phyloP scores from a whole-genome alignment of 768 basidiomycete genomes.

The Leucocoprinus birnbaumii region DNA sequence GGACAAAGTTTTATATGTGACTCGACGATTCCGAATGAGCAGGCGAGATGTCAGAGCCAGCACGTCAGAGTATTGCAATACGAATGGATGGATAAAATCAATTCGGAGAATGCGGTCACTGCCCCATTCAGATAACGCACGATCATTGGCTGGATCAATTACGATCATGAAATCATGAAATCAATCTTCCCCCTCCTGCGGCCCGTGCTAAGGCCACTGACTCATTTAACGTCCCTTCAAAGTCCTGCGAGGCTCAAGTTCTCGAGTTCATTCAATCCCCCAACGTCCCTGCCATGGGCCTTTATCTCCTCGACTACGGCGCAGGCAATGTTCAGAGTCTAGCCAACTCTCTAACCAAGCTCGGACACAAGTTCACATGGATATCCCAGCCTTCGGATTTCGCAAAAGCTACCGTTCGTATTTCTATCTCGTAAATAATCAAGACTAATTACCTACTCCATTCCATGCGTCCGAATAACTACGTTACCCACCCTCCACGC shows the following conservation, averaged over 20 bases:
- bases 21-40: slow-evolving; percentile 13
- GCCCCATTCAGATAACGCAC: slow-evolving; percentile 6
- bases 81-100: neutral
- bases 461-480: no score
- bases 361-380: slow-evolving; percentile 90
- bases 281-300: slow-evolving; percentile 27
- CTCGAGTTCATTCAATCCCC: no score
- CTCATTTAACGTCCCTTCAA: slow-evolving; percentile 8
- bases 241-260: no score
- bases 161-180: no score
- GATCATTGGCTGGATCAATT: slow-evolving; percentile 1
- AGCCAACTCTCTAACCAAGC: slow-evolving; percentile 82
- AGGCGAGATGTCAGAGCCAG: slow-evolving; percentile 12
- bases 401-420: slow-evolving; percentile 81
- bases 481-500: no score
- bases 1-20: neutral
- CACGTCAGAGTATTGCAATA: slow-evolving; percentile 10
- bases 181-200: neutral
- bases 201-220: slow-evolving; percentile 7
- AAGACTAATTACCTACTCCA: slow-evolving; percentile 8
- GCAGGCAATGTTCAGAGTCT: slow-evolving; percentile 94
- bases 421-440: slow-evolving; percentile 8
- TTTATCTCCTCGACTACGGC: slow-evolving; percentile 95
- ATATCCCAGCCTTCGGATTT: slow-evolving; percentile 81
- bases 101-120: no score